Percentiles rank a stretch among this genome's conserved stretches.
phyloP scores from a whole-genome alignment of 2,329 filamentous ascomycete genomes.

The Elsinoe necatrix region DNA sequence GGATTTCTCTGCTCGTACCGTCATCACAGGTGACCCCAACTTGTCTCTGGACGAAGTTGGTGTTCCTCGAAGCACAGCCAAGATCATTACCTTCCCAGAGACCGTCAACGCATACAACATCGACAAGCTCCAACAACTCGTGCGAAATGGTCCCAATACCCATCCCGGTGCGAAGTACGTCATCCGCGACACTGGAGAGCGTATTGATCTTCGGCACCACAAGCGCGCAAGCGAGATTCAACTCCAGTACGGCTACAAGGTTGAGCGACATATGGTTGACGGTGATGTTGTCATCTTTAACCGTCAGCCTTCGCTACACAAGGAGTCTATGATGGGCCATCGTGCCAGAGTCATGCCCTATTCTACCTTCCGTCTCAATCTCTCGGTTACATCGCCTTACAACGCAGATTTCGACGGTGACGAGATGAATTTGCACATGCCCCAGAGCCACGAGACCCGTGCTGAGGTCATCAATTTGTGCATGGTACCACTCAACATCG shows the following conservation, averaged over 20 bases:
- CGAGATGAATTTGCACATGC: conserved; percentile 99
- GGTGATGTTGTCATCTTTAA: conserved; percentile 99
- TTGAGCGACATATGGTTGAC: conserved; percentile 91
- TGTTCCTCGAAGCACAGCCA: conserved; percentile 86
- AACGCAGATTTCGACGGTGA: conserved; percentile 99
- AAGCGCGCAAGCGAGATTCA: conserved; percentile 78
- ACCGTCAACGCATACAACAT: conserved; percentile 98
- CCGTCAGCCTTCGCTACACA: conserved; percentile 96
- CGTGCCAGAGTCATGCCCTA: conserved; percentile 97
- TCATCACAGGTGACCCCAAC: conserved; percentile 98
- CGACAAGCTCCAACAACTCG: conserved; percentile 76
- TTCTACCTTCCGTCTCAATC: conserved; percentile 93
- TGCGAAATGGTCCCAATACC: conserved; percentile 87
- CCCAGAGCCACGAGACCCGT: conserved; percentile 91
- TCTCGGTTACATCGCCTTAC: conserved; percentile 97
- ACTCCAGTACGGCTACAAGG: conserved; percentile 95
- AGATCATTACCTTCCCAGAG: conserved; percentile 90
- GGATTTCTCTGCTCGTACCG: conserved; percentile 97
- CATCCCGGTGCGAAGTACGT: conserved; percentile 96
- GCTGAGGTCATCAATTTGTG: conserved; percentile 91
- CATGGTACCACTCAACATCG: conserved; percentile 97
- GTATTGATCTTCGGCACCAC: conserved; percentile 91
- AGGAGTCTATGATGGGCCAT: conserved; percentile 99
- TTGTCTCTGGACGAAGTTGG: conserved; percentile 94
- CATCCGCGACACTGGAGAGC: conserved; percentile 83